phyloP scores from a whole-genome alignment of 2,329 filamentous ascomycete species.

The Graphilbum ipis-grandicollis region DNA sequence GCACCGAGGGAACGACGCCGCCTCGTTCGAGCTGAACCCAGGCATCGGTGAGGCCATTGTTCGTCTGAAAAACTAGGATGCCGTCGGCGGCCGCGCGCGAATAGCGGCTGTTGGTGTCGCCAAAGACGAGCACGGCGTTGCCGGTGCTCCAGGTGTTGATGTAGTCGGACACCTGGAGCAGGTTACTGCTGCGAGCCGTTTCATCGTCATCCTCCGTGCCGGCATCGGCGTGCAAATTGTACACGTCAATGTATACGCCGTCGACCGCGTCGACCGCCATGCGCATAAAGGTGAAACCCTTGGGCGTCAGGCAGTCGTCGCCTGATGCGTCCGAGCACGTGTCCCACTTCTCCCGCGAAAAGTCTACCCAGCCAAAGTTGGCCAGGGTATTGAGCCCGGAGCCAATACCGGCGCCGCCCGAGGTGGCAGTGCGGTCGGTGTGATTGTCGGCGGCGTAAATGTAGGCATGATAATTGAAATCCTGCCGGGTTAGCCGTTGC shows the following conservation, averaged over 20 bases:
- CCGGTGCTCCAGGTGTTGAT: constrained; percentile 37
- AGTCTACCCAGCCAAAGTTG: constrained; percentile 37
- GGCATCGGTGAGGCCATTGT: constrained; percentile 35
- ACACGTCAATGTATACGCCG: constrained; percentile 41
- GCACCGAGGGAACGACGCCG: constrained; percentile 26
- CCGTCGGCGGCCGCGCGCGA: constrained; percentile 37
- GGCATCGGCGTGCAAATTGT: constrained; percentile 52
- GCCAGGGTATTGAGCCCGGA: constrained; percentile 47
- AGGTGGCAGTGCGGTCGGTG: constrained; percentile 42
- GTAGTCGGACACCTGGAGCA: constrained; percentile 40
- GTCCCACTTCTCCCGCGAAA: constrained; percentile 40
- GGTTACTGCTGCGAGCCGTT: constrained; percentile 36
- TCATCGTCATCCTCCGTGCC: constrained; percentile 33
- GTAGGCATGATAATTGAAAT: constrained; percentile 50
- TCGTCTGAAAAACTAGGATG: constrained; percentile 25
- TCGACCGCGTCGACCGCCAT: constrained; percentile 23
- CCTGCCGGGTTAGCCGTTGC: constrained; percentile 14
- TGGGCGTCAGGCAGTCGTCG: constrained; percentile 47
- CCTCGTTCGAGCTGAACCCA: constrained; percentile 39
- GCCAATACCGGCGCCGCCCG: constrained; percentile 45
- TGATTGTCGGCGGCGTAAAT: constrained; percentile 45
- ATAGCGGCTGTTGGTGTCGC: constrained; percentile 50
- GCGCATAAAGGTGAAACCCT: constrained; percentile 54
- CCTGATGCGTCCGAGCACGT: constrained; percentile 37
- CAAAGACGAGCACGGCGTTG: constrained; percentile 45